Conservation (phyloP, 129 eudicot genomes). For the Chrysanthemum makinoi region DNA sequence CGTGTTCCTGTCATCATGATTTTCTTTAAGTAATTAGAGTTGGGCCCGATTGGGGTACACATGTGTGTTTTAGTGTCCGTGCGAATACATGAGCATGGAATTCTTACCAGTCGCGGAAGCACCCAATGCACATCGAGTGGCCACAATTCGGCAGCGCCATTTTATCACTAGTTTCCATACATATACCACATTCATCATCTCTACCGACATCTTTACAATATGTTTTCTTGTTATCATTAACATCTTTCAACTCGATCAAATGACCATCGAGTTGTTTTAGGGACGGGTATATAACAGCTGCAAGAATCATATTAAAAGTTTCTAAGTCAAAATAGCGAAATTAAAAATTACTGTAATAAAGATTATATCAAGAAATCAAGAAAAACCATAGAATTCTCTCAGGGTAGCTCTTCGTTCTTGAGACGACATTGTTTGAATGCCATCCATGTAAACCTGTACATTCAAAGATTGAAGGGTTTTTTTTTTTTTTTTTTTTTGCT, state of each 20-base stretch:
- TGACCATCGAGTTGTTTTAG: slow-evolving; percentile 63
- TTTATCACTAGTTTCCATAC: slow-evolving; percentile 47
- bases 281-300: slow-evolving; percentile 65
- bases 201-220: slow-evolving; percentile 18
- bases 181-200: slow-evolving; percentile 65
- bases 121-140: slow-evolving; percentile 56
- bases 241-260: slow-evolving; percentile 37
- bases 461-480: slow-evolving; percentile 9
- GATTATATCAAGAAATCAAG: slow-evolving; percentile 12
- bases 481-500: not conserved
- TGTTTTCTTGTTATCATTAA: slow-evolving; percentile 25
- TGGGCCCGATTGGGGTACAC: not conserved
- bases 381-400: slow-evolving; percentile 60
- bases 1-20: slow-evolving; percentile 40
- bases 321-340: not conserved
- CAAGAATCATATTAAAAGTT: slow-evolving; percentile 10
- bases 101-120: slow-evolving; percentile 49
- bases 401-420: slow-evolving; percentile 60
- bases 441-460: slow-evolving; percentile 64
- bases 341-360: not conserved
- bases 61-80: not conserved
- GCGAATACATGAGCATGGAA: not conserved
- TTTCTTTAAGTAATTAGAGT: not conserved
- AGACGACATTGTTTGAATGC: slow-evolving; percentile 52
- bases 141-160: slow-evolving; percentile 60